Evolutionary conservation across 2,329 filamentous ascomycete genomes (phyloP), one percentile per base, ranked within the genome.

Genomic region (Cryphonectria naterciae): DNA sequence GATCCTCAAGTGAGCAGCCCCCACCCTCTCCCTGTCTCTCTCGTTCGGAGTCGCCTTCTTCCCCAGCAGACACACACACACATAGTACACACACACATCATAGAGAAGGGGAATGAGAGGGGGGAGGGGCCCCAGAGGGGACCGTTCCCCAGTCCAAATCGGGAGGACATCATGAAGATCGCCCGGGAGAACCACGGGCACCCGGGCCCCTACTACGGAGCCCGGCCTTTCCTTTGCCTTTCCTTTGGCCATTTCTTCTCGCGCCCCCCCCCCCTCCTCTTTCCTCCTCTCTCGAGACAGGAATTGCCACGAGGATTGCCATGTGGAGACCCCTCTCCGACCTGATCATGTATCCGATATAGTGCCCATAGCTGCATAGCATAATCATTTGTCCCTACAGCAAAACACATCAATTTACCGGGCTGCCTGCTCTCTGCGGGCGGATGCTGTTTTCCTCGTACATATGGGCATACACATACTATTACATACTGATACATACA

Each of bases 151-250:
- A 37, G 35, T 39, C 58, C 35, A 19, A 39, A 61, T 61, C 35
- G 58, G 58, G 58, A 15, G 58, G 17, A 39, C 58, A 35, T 39
- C 58, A 39, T 61, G 58, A 61, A 61, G 32, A 61, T 61, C 58
- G 35, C 32, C 58, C 35, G 32, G 58, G 19, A 10, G 25, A 17
- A 58, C 25, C 52, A 28, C 25, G 52, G 52, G n/a, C n/a, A 15
- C 13, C n/a, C 52, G 52, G n/a, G 52, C 4, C 11, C n/a, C 5
- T 15, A 28, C 0, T 58, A 32, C 25, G 28, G 54, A 28, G 54
- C 54, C 54, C 15, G 28, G 13, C 6, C n/a, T n/a, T 22, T 22
- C 46, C 10, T 39, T 49, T 49, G 46, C 22, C 22, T 39, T 39
- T 39, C 8, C 37, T 39, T 11, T 13, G 37, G 37, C 37, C 37